Evolutionary conservation across 2,329 filamentous ascomycete species (phyloP).

Genomic region (Verticillium zaregamsianum): DNA sequence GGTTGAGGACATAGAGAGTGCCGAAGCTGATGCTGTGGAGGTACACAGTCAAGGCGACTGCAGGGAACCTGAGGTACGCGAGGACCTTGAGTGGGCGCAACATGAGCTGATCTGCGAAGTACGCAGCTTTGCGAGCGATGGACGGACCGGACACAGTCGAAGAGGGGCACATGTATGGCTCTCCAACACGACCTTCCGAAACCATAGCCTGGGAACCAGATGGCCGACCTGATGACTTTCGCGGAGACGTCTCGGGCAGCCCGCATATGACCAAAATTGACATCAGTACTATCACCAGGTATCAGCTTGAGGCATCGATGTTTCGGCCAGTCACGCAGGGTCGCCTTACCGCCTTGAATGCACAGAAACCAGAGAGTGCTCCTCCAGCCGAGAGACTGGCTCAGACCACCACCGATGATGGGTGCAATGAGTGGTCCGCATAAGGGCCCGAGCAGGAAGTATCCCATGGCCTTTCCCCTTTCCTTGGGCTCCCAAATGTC

Average conservation of each 20-base stretch:
- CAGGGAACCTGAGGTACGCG: background rate
- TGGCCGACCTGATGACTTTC: too few species aligned
- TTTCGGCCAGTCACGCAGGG: background rate
- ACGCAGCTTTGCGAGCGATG: too few species aligned
- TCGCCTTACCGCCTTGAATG: background rate
- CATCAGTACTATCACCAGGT: background rate
- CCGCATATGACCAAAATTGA: background rate
- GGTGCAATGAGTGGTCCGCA: background rate
- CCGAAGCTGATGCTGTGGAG: background rate
- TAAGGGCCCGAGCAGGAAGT: background rate
- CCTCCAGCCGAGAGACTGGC: background rate
- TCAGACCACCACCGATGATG: background rate
- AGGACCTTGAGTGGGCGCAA: background rate
- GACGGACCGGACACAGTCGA: too few species aligned
- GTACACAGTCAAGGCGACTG: background rate
- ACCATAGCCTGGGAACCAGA: too few species aligned
- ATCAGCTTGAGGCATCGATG: background rate
- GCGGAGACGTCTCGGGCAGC: background rate
- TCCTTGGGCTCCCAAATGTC: slow-evolving; percentile 59
- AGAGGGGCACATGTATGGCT: too few species aligned
- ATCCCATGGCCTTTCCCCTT: slow-evolving; percentile 1
- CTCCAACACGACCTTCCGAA: too few species aligned
- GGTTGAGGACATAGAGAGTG: background rate
- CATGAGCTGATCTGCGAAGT: too few species aligned
- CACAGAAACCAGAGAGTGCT: background rate